Percentiles rank a stretch among this genome's conserved stretches.
These are phyloP conservation scores for Achlya hypogyna DNA, from an alignment of 352 stramenopile genomes.

Conservation along the genomic window DNA sequence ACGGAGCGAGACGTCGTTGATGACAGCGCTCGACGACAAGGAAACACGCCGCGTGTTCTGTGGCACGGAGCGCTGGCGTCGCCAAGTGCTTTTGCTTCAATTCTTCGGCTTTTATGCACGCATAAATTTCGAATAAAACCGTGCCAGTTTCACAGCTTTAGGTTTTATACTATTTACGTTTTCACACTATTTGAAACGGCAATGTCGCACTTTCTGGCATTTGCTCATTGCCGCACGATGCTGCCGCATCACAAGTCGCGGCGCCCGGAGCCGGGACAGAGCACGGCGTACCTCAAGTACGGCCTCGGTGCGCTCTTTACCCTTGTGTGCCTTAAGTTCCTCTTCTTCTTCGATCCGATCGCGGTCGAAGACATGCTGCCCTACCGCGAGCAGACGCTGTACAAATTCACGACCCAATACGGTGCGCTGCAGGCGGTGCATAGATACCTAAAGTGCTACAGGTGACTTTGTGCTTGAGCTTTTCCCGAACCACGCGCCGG, in stretches of 20 bases:
- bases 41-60: too few relatives aligned
- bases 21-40: too few relatives aligned
- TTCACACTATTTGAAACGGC: too few relatives aligned
- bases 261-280: background rate
- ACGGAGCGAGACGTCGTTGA: too few relatives aligned
- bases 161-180: too few relatives aligned
- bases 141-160: too few relatives aligned
- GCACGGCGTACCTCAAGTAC: conserved; percentile 9
- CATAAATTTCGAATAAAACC: too few relatives aligned
- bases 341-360: conserved; percentile 18
- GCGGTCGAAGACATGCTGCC: conserved; percentile 21
- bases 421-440: conserved; percentile 23
- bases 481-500: conserved; percentile 65
- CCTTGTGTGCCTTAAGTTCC: conserved; percentile 13
- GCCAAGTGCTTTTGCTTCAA: too few relatives aligned
- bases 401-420: conserved; percentile 68
- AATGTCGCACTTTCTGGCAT: too few relatives aligned
- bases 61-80: too few relatives aligned
- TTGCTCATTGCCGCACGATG: background rate
- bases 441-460: conserved; percentile 5
- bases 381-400: conserved; percentile 78
- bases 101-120: too few relatives aligned
- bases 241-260: conserved; percentile 7
- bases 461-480: conserved; percentile 67
- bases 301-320: conserved; percentile 8